Conservation (phyloP, 345 rosid species). For the Aquilaria yunnanensis region DNA sequence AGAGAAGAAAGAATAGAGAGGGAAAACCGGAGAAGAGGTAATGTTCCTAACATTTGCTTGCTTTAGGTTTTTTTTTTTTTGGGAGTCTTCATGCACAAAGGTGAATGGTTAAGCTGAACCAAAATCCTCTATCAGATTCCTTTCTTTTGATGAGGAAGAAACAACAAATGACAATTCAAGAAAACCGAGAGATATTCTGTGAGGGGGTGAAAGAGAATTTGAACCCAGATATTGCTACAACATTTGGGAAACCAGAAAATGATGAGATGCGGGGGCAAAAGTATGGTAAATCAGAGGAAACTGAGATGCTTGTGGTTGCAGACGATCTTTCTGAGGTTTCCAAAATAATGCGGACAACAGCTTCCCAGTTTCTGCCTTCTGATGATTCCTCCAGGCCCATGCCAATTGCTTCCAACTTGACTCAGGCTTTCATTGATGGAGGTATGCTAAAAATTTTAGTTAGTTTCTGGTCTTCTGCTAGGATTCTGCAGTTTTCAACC, state of each 20-base stretch:
- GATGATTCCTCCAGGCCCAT: conserved; percentile 5
- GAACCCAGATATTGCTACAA: conserved; percentile 16
- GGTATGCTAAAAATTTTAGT: conserved; percentile 10
- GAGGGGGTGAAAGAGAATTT: conserved; percentile 16
- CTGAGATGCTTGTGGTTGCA: conserved; percentile 1
- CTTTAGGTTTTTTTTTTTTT: conserved; percentile 6
- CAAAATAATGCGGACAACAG: neutral
- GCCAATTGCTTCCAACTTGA: conserved; percentile 7
- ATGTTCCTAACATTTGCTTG: conserved; percentile 1
- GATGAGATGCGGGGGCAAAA: neutral
- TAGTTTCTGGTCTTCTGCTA: neutral
- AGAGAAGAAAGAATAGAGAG: conserved; percentile 15
- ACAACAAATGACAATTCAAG: conserved; percentile 15
- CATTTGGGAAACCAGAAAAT: conserved; percentile 8
- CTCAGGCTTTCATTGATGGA: conserved; percentile 13
- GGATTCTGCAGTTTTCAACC: neutral
- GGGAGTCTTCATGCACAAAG: neutral
- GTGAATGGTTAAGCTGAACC: conserved; percentile 3
- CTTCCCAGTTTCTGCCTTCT: conserved; percentile 13
- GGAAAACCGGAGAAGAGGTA: conserved; percentile 25
- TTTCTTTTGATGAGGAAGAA: conserved; percentile 23
- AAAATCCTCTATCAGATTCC: conserved; percentile 12
- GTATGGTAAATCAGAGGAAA: conserved; percentile 7
- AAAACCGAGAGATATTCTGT: conserved; percentile 12
- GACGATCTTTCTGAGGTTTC: conserved; percentile 3